phyloP scores from a whole-genome alignment of 2,329 filamentous ascomycete species.

The Alternaria conjuncta region DNA sequence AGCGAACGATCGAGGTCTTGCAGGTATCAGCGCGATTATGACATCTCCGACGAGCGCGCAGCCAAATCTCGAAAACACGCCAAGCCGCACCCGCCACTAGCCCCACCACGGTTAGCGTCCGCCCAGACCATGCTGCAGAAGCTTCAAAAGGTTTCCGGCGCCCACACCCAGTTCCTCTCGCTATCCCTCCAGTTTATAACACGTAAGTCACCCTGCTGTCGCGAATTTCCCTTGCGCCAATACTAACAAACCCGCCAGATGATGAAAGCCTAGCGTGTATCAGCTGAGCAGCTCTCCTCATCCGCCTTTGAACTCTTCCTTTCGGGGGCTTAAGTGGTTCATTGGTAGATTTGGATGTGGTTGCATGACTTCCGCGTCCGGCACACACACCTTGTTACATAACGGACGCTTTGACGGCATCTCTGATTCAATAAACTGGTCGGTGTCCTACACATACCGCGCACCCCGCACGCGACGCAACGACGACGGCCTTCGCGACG shows the following conservation, averaged over 20 bases:
- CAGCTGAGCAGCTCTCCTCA: constrained; percentile 80
- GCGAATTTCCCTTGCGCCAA: neutral
- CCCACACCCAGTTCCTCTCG: constrained; percentile 54
- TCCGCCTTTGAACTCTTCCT: constrained; percentile 81
- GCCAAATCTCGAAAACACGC: constrained; percentile 10
- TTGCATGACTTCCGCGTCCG: constrained; percentile 98
- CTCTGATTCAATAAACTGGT: constrained; percentile 80
- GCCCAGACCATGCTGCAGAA: constrained; percentile 19
- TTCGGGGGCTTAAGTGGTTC: constrained; percentile 88
- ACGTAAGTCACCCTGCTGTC: constrained; percentile 67
- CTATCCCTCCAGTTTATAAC: constrained; percentile 99
- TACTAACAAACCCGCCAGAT: constrained; percentile 65
- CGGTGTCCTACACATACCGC: constrained; percentile 45
- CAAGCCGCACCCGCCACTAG: constrained; percentile 28
- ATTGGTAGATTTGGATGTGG: constrained; percentile 67
- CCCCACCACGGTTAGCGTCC: constrained; percentile 23
- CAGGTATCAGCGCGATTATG: neutral
- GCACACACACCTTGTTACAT: constrained; percentile 98
- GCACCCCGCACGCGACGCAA: constrained; percentile 1
- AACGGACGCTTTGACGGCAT: constrained; percentile 97
- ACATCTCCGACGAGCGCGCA: neutral
- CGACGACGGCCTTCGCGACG: neutral
- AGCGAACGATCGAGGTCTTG: neutral
- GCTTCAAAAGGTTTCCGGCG: constrained; percentile 45
- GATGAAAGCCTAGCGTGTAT: constrained; percentile 99